Conservation (phyloP, 257 asterid genomes). For the Nicotiana sylvestris region DNA sequence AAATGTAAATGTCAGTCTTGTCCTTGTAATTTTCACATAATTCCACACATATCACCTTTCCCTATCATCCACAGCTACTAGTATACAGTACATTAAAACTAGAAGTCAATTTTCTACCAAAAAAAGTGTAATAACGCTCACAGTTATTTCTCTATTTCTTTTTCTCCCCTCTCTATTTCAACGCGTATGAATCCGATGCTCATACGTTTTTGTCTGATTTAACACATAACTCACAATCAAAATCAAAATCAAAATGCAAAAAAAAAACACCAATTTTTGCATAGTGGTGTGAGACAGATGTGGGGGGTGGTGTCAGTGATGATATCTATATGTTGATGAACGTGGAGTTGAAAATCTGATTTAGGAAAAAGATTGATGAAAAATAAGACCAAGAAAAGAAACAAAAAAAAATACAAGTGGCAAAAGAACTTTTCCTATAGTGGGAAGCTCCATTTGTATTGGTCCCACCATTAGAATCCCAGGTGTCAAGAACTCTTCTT, state of each 20-base stretch:
- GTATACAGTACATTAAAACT: neutral
- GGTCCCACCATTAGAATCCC: constrained; percentile 21
- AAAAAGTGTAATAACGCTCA: neutral
- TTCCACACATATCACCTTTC: neutral
- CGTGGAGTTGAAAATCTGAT: neutral
- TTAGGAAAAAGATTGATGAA: neutral
- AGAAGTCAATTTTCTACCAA: constrained; percentile 6
- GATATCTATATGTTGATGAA: neutral
- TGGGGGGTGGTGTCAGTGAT: neutral
- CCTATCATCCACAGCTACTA: neutral
- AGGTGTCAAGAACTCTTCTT: constrained; percentile 17
- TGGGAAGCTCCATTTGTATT: constrained; percentile 7
- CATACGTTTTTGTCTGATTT: constrained; percentile 25
- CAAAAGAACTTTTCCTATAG: neutral
- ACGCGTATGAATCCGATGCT: constrained; percentile 21
- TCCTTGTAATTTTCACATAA: neutral
- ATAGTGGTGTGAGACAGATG: neutral
- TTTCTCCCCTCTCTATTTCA: constrained; percentile 13
- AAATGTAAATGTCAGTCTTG: neutral
- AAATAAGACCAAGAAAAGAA: neutral
- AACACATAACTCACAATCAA: constrained; percentile 14
- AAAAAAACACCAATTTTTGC: neutral
- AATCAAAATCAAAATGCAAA: neutral
- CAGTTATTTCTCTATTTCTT: neutral
- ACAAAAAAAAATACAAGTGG: neutral